phyloP scores from a whole-genome alignment of 2,329 filamentous ascomycete species.

The Seiridium cupressi region DNA sequence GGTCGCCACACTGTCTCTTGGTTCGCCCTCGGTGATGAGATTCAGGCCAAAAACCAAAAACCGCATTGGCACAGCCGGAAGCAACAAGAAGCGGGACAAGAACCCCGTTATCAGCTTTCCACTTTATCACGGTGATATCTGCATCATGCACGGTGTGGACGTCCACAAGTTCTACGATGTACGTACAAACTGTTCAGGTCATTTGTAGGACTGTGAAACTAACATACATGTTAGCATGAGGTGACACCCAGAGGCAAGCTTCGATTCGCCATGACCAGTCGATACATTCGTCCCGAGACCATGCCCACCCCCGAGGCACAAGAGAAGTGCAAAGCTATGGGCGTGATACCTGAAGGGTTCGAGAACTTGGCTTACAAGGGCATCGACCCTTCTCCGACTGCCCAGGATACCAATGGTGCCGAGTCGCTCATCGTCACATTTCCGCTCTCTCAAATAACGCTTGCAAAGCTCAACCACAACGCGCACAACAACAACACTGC shows the following conservation, averaged over 20 bases:
- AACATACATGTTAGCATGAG: slow-evolving; percentile 37
- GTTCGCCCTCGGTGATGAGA: slow-evolving; percentile 55
- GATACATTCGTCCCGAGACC: slow-evolving; percentile 45
- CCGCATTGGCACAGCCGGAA: slow-evolving; percentile 17
- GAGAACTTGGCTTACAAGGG: slow-evolving; percentile 23
- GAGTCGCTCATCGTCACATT: too few species aligned
- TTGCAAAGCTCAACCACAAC: too few species aligned
- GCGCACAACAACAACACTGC: too few species aligned
- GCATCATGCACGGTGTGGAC: slow-evolving; percentile 59
- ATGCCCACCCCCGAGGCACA: slow-evolving; percentile 29
- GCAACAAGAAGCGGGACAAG: slow-evolving; percentile 26
- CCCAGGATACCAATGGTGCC: too few species aligned
- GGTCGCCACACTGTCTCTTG: slow-evolving; percentile 61
- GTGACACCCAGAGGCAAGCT: slow-evolving; percentile 49
- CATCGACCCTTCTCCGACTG: too few species aligned
- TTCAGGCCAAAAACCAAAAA: slow-evolving; percentile 51
- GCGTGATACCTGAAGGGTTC: slow-evolving; percentile 30
- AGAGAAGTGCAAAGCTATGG: slow-evolving; percentile 25
- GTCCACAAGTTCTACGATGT: slow-evolving; percentile 61
- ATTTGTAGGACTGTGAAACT: slow-evolving; percentile 15
- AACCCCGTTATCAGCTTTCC: slow-evolving; percentile 33
- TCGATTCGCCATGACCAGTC: slow-evolving; percentile 56
- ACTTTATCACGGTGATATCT: slow-evolving; percentile 62
- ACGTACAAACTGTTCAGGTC: slow-evolving; percentile 12
- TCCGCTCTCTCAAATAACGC: too few species aligned